Evolutionary conservation across 2,329 filamentous ascomycete species (phyloP).

Genomic region (Xylariales sp.): DNA sequence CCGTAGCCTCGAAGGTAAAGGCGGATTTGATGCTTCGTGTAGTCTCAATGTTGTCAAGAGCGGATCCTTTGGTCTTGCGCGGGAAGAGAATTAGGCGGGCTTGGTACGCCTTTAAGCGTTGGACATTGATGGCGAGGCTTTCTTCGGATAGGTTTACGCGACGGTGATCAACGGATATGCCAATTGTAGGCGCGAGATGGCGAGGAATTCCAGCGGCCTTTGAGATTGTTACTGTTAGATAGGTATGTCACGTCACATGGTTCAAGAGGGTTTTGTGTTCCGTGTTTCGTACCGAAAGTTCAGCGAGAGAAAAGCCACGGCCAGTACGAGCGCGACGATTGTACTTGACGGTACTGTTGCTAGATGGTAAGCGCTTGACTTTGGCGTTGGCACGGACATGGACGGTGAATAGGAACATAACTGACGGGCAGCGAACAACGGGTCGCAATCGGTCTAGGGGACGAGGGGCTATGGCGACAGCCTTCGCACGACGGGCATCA

Average conservation of each 20-base stretch:
- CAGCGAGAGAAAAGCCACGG: neutral
- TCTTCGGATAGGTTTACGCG: neutral
- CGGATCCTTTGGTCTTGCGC: neutral
- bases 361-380: neutral
- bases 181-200: neutral
- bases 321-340: conserved; percentile 1
- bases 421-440: conserved; percentile 1
- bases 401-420: neutral
- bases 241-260: neutral
- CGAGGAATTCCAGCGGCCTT: neutral
- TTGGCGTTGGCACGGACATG: neutral
- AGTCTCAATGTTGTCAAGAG: neutral
- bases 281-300: conserved; percentile 2
- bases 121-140: neutral
- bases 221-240: neutral
- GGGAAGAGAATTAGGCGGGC: neutral
- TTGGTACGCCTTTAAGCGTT: neutral
- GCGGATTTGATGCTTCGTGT: neutral
- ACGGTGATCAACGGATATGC: neutral
- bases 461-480: neutral
- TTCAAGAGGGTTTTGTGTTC: neutral
- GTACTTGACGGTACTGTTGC: neutral
- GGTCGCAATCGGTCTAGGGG: neutral
- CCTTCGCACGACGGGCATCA: conserved; percentile 1
- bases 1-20: neutral